These are phyloP conservation scores for Kazachstania viticola DNA, from an alignment of 805 yeast genomes.

Conservation along the genomic window DNA sequence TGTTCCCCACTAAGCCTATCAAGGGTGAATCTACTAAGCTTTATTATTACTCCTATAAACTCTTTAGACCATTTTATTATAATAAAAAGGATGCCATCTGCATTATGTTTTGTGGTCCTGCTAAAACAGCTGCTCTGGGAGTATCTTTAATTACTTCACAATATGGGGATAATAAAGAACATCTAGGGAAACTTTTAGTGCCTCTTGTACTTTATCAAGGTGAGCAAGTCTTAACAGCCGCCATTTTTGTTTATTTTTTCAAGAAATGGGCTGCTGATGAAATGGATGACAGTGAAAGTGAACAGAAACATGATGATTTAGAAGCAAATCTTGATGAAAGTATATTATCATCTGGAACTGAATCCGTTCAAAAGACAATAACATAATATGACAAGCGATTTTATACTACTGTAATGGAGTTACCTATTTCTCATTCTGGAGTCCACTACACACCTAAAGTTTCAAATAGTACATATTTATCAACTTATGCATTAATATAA, in stretches of 20 bases:
- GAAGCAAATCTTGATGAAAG: too few relatives aligned
- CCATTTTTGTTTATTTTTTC: constrained; percentile 53
- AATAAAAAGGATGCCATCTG: constrained; percentile 62
- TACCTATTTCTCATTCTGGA: too few relatives aligned
- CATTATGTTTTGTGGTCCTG: constrained; percentile 81
- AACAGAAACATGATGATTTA: constrained; percentile 4
- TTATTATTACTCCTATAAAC: constrained; percentile 33
- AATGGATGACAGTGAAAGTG: constrained; percentile 8
- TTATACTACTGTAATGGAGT: too few relatives aligned
- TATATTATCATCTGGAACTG: background rate
- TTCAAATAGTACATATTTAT: too few relatives aligned
- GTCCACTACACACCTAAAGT: too few relatives aligned
- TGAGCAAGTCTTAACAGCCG: constrained; percentile 78
- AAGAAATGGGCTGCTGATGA: constrained; percentile 46
- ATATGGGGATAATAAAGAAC: constrained; percentile 50
- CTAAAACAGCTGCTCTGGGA: constrained; percentile 88
- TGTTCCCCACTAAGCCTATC: constrained; percentile 38
- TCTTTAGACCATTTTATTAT: constrained; percentile 55
- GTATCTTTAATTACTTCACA: constrained; percentile 74
- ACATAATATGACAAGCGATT: background rate
- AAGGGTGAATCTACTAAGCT: constrained; percentile 30
- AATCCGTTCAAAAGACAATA: background rate
- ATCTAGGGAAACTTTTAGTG: constrained; percentile 61
- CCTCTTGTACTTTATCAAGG: constrained; percentile 81
- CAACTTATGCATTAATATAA: too few relatives aligned